Evolutionary conservation across 495 filamentous ascomycete species (phyloP).

Genomic region (Poronia punctata): DNA sequence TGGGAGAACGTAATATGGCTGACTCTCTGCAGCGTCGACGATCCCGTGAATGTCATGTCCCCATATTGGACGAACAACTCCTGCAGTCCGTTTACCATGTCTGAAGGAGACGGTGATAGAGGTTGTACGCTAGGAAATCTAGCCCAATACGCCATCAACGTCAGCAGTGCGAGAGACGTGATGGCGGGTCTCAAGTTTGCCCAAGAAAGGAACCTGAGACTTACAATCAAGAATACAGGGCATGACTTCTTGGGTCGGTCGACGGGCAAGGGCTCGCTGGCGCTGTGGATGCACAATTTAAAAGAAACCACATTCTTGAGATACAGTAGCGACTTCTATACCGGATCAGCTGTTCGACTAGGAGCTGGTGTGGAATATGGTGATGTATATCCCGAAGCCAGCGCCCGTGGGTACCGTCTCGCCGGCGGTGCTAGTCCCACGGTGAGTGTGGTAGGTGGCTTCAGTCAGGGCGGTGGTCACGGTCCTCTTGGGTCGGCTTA

Average conservation of each 20-base stretch:
- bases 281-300: conserved; percentile 44
- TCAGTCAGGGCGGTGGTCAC: conserved; percentile 36
- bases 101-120: conserved; percentile 1
- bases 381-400: too few species aligned
- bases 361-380: conserved; percentile 50
- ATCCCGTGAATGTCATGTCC: too few species aligned
- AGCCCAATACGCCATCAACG: conserved; percentile 48
- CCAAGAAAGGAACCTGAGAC: conserved; percentile 31
- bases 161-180: conserved; percentile 33
- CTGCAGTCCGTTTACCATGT: conserved; percentile 46
- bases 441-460: conserved; percentile 26
- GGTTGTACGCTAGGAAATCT: conserved; percentile 56
- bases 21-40: too few species aligned
- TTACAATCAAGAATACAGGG: conserved; percentile 42
- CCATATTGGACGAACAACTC: conserved; percentile 38
- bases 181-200: conserved; percentile 41
- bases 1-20: too few species aligned
- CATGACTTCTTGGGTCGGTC: conserved; percentile 41
- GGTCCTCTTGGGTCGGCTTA: conserved; percentile 32
- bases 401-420: not conserved
- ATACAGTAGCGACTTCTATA: conserved; percentile 43
- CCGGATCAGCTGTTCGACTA: conserved; percentile 48
- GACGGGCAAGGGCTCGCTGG: too few species aligned
- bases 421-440: conserved; percentile 15
- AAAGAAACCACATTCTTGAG: conserved; percentile 36